Evolutionary conservation across 371 early-diverging fungal genomes (phyloP), one percentile per base, ranked within the genome.

Genomic region (Mucor piriformis): DNA sequence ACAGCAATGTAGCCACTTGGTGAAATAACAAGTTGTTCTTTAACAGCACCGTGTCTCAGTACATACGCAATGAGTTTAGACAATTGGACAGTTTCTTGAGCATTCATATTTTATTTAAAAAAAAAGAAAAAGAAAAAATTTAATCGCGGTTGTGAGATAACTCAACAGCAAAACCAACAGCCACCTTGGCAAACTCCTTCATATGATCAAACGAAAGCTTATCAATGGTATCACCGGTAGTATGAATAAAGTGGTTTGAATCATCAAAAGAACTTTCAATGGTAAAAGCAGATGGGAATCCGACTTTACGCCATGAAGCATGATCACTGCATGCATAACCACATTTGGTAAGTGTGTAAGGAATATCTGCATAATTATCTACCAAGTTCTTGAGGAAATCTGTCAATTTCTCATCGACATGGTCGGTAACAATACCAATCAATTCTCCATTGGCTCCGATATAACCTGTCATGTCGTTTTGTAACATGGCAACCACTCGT

Each of bases 261-360:
- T 88, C 89, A 13, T 84, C 78, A 66, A 90, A 86, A 12, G 76
- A 80, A 16, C 86, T 84, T 79, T 96, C 97, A 54, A 94, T 93
- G 1, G 92, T 82, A 63, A 95, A 94, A 5, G 91, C 90, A 23
- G 95, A 88, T 18, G 89, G 89, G 75, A 80, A 95, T 1, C 94
- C 94, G 23, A 84, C 84, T 65, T 90, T 86, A 60, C 82, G 83
- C 95, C 95, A 97, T 16, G 93, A 90, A 15, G 95, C 95, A 66
- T 97, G 96, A 74, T 97, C 72, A 57, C 74, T 74, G 54, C 76
- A 70, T 38, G 76, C 88, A 74, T 89, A 91, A 24, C 94, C 92
- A 68, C 92, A 92, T 63, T 83, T 69, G 44, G 87, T 87, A 34
- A 81, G 70, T 6, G 61, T 72, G 57, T 77, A 77, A 16, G 79